A percentile compares a stretch with the other conserved stretches of the same genome.
phyloP scores from a whole-genome alignment of 345 rosid genomes.

The Boechera divaricarpa region DNA sequence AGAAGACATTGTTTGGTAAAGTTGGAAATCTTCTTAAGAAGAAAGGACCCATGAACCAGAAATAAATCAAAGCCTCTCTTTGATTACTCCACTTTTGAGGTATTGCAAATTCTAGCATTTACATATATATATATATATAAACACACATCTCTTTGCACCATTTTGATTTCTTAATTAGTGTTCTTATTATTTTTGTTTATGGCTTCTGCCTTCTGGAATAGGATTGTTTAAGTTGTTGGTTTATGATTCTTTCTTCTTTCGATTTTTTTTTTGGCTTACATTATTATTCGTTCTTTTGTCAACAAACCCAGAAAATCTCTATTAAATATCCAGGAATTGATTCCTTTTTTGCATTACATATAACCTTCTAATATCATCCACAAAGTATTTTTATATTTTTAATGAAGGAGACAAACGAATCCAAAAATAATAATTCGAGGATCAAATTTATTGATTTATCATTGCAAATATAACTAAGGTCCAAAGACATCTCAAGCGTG shows the following conservation, averaged over 20 bases:
- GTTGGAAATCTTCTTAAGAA: conserved; percentile 94
- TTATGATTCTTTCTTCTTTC: conserved; percentile 41
- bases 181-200: conserved; percentile 4
- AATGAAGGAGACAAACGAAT: too few species aligned
- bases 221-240: conserved; percentile 24
- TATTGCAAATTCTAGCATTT: conserved; percentile 15
- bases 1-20: conserved; percentile 84
- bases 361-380: too few species aligned
- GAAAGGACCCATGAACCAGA: conserved; percentile 55
- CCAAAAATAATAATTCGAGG: too few species aligned
- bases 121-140: neutral
- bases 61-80: conserved; percentile 19
- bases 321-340: neutral
- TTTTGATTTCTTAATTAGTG: conserved; percentile 19
- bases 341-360: too few species aligned
- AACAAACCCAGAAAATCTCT: neutral
- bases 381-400: too few species aligned
- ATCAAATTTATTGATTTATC: too few species aligned
- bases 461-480: too few species aligned
- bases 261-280: neutral
- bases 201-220: conserved; percentile 24
- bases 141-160: conserved; percentile 7
- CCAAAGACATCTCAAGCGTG: too few species aligned
- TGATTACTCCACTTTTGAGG: conserved; percentile 20
- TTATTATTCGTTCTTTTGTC: neutral